Evolutionary conservation across 1,139 yeast species (phyloP), one percentile per base, ranked within the genome.

Genomic region (Zygoascus meyerae): DNA sequence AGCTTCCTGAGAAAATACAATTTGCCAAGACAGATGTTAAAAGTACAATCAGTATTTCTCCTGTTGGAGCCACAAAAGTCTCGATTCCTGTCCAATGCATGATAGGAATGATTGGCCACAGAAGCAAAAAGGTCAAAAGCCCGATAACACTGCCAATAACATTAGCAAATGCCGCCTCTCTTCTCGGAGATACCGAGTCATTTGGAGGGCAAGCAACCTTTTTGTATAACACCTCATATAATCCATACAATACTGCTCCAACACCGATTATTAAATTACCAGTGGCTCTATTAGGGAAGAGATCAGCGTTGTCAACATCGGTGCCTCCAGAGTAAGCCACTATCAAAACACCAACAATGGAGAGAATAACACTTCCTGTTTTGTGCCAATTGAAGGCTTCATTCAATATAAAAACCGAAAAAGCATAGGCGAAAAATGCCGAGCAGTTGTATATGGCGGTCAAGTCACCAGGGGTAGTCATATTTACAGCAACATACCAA

Each of bases 381-480:
- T 86, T 87, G 49, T 79, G 65, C 73, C 79, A 73, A 1, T 84
- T 75, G 56, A 86, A 79, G 43, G 67, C 70, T 58, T 87, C 96
- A 28, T 62, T 53, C 45, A 87, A 71, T 38, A 87, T 65, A 1
- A 90, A 86, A 28, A 87, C 81, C 2, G 95, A 89, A 66, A 87
- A 86, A 5, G 86, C 78, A 60, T 87, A 83, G 0, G 95, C 95
- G 5, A 90, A 83, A 62, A 87, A 86, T 0, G 95, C 95, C 10
- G 90, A 82, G 60, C 95, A 86, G 67, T 87, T 87, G 67, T 86
- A 87, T 52, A 87, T 87, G 8, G 95, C 95, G 2, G 95, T 86
- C 28, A 87, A 83, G 60, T 87, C 95, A 2, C 89, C 75, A 0
- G 95, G 87, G 34, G 89, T 84, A 1, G 95, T 83, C 63, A 85